Percentiles rank a stretch among this genome's conserved stretches.
These are phyloP conservation scores for Graphiopsis chlorocephala DNA, from an alignment of 2,329 filamentous ascomycete genomes.

Conservation along the genomic window DNA sequence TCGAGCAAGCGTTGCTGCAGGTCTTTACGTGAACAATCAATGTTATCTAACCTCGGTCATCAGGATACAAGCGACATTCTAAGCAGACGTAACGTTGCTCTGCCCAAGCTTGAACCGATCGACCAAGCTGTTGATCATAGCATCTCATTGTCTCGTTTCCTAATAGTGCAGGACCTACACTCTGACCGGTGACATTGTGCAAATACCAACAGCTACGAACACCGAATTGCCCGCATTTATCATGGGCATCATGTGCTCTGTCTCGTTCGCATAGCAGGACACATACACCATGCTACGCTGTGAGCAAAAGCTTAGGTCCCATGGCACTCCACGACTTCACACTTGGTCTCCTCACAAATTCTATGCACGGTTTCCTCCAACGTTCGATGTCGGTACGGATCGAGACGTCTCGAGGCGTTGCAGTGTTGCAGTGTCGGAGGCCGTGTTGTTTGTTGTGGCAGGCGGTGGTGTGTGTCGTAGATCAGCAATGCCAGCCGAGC, in stretches of 20 bases:
- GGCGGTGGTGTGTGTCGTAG: no score
- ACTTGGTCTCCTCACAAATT: no score
- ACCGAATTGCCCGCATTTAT: not conserved
- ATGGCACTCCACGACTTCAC: not conserved
- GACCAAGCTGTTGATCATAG: not conserved
- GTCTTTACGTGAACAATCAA: not conserved
- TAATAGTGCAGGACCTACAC: no score
- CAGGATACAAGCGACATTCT: not conserved
- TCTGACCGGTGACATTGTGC: no score
- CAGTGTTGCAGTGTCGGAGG: not conserved
- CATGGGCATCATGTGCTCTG: not conserved
- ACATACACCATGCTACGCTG: no score
- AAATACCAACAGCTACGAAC: no score
- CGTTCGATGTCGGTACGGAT: no score
- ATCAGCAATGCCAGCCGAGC: not conserved
- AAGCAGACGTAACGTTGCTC: not conserved
- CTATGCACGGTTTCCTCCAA: no score
- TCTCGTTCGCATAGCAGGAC: no score
- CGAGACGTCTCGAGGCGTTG: not conserved
- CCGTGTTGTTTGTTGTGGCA: no score
- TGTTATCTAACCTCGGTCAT: not conserved
- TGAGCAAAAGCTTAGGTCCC: not conserved
- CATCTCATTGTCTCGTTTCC: not conserved
- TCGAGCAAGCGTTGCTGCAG: not conserved
- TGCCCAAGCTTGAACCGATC: not conserved